phyloP scores from a whole-genome alignment of 176 grass and related monocot genomes.

The Sorghum bicolor region Sorghum_bicolor_NCBIv3 NC_012871.2:75803501-75804000 shows the following conservation, averaged over 20 bases:
- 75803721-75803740: neutral
- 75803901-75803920: neutral
- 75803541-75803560: neutral
- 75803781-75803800: neutral
- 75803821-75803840: neutral
- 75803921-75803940: neutral
- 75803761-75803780: neutral
- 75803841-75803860: neutral
- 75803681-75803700: neutral
- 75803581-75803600: neutral
- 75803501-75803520: neutral
- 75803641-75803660: slow-evolving; percentile 16
- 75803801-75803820: neutral
- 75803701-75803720: neutral
- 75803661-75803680: slow-evolving; percentile 18
- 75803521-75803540: neutral
- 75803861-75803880: neutral
- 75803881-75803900: neutral
- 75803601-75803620: neutral
- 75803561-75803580: neutral
- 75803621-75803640: neutral
- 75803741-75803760: slow-evolving; percentile 29
- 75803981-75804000: neutral
- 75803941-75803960: neutral
- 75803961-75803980: neutral